Percentiles rank a stretch among this genome's conserved stretches.
These are phyloP conservation scores for Microsporum canis DNA, from an alignment of 2,329 filamentous ascomycete species.

Conservation along the genomic window DNA sequence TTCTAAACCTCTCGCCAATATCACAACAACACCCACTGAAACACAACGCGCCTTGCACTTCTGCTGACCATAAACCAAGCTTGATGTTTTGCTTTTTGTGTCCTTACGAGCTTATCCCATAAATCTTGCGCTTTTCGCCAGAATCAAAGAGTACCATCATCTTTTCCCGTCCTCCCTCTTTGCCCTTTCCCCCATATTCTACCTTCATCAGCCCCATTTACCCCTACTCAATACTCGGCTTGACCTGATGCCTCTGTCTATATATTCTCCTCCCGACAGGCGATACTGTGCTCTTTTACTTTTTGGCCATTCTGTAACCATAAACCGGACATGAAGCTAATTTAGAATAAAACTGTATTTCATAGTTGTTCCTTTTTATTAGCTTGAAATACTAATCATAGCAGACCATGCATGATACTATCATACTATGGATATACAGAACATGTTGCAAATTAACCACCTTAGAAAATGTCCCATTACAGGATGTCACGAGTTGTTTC, in stretches of 20 bases:
- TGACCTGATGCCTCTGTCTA: background rate
- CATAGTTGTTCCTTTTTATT: background rate
- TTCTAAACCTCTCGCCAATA: constrained; percentile 45
- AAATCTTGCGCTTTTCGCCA: background rate
- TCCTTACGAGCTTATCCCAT: background rate
- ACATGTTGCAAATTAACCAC: background rate
- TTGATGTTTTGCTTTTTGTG: constrained; percentile 1
- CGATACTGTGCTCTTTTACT: background rate
- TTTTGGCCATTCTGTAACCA: constrained; percentile 7
- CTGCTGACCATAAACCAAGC: background rate
- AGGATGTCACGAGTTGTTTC: background rate
- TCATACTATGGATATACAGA: too few species aligned
- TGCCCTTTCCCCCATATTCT: background rate
- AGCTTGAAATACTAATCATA: background rate
- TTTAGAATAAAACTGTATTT: constrained; percentile 2
- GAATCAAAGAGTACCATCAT: background rate
- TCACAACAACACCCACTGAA: background rate
- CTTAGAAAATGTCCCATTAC: background rate
- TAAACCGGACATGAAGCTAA: constrained; percentile 5
- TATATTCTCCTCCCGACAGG: background rate
- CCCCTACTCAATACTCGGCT: background rate
- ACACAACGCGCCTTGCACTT: background rate
- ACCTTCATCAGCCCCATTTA: background rate
- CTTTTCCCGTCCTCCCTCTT: background rate
- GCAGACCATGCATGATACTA: background rate